Evolutionary conservation across 2,329 filamentous ascomycete genomes (phyloP).

Genomic region (Celoporthe dispersa): DNA sequence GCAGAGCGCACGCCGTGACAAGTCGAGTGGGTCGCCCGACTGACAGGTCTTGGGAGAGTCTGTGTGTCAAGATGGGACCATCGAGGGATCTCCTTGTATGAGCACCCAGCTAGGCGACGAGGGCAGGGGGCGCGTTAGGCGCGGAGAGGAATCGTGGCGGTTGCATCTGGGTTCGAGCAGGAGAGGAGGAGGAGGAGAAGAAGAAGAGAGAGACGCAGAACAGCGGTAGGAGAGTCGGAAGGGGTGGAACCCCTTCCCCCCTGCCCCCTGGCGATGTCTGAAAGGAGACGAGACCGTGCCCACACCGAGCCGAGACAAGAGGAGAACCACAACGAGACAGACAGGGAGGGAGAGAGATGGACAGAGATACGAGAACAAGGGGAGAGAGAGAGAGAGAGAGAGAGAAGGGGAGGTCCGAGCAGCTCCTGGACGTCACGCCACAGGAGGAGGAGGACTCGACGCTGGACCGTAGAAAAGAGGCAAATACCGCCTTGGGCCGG

Average conservation of each 20-base stretch:
- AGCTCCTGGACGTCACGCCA: not conserved
- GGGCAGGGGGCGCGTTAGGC: conserved; percentile 17
- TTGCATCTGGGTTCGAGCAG: conserved; percentile 17
- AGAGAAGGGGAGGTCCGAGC: not conserved
- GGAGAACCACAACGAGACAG: not conserved
- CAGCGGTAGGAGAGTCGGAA: not conserved
- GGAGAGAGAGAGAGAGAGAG: not conserved
- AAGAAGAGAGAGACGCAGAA: not conserved
- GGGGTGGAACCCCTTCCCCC: not conserved
- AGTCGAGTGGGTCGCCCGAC: conserved; percentile 25
- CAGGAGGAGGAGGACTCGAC: not conserved
- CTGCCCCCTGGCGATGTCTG: not conserved
- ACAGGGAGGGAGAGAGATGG: no score
- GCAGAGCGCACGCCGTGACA: conserved; percentile 8
- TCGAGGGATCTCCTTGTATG: conserved; percentile 6
- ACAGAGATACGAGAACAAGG: not conserved
- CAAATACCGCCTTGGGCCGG: not conserved
- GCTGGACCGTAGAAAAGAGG: not conserved
- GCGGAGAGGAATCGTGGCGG: conserved; percentile 17
- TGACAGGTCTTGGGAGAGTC: conserved; percentile 22
- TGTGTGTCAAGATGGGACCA: conserved; percentile 22
- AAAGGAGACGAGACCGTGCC: not conserved
- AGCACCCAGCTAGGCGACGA: not conserved
- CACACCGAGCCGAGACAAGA: not conserved
- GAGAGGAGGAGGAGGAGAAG: not conserved